Conservation (phyloP, 108 stramenopile genomes). For the Cyclotella atomus region DNA sequence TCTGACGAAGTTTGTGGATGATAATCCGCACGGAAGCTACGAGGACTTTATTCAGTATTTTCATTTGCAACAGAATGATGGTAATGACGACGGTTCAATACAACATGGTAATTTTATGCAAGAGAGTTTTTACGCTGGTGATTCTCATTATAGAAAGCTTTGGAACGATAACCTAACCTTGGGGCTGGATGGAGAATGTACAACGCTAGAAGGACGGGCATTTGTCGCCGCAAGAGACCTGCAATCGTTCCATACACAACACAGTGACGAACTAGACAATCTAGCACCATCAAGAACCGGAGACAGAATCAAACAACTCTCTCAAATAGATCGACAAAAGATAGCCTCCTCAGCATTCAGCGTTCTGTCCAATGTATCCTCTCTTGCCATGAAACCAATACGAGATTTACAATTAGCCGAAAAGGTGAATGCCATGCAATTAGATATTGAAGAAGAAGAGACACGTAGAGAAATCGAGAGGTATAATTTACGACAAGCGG, state of each 20-base stretch:
- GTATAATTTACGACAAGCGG: constrained; percentile 49
- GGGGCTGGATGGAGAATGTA: constrained; percentile 14
- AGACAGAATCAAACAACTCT: constrained; percentile 27
- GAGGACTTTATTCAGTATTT: constrained; percentile 76
- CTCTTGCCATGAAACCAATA: constrained; percentile 37
- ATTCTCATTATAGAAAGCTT: constrained; percentile 62
- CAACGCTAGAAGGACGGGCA: constrained; percentile 21
- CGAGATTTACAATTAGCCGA: constrained; percentile 61
- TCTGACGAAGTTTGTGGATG: constrained; percentile 22
- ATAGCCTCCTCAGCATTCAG: constrained; percentile 28
- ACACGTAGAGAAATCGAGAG: constrained; percentile 47
- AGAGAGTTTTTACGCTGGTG: constrained; percentile 64
- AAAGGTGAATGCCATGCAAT: constrained; percentile 60
- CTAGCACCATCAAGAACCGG: constrained; percentile 15
- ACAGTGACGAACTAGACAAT: no score
- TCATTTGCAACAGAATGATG: no score
- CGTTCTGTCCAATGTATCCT: constrained; percentile 32
- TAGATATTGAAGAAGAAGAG: constrained; percentile 68
- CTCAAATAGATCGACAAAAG: no score
- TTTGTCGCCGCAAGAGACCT: constrained; percentile 22
- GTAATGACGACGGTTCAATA: no score
- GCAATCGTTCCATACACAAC: no score
- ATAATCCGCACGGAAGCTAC: constrained; percentile 59
- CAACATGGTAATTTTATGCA: no score
- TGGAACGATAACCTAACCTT: constrained; percentile 69